Evolutionary conservation across 2,329 filamentous ascomycete species (phyloP).

Genomic region (Stachybotrys chartarum): DNA sequence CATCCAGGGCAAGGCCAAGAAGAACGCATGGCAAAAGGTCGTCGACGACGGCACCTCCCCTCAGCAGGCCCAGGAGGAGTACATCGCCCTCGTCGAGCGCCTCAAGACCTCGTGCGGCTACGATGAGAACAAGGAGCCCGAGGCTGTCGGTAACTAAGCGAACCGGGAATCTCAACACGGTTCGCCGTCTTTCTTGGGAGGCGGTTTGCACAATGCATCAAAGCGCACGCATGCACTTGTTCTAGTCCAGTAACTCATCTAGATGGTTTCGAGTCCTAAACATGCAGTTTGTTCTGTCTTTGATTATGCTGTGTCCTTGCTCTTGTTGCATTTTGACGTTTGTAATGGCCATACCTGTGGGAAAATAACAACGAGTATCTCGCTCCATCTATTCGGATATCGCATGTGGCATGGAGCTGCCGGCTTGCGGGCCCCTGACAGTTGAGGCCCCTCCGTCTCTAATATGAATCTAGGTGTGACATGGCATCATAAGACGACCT

Average conservation of each 20-base stretch:
- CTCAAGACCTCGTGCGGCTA: conserved; percentile 65
- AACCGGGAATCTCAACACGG: too few relatives aligned
- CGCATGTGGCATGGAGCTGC: too few relatives aligned
- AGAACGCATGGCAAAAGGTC: conserved; percentile 66
- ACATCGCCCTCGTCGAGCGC: conserved; percentile 64
- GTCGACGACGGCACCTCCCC: conserved; percentile 55
- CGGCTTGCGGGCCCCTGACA: too few relatives aligned
- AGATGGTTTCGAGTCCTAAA: not conserved
- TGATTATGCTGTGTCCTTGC: conserved; percentile 4
- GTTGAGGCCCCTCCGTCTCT: too few relatives aligned
- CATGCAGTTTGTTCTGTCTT: not conserved
- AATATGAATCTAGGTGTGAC: too few relatives aligned
- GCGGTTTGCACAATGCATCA: not conserved
- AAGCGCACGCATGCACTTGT: not conserved
- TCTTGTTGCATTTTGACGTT: too few relatives aligned
- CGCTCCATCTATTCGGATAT: too few relatives aligned
- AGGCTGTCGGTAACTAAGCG: conserved; percentile 37
- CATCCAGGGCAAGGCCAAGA: conserved; percentile 69
- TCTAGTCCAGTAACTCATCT: not conserved
- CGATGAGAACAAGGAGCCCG: conserved; percentile 56
- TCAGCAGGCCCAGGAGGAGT: conserved; percentile 66
- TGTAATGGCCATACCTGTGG: too few relatives aligned
- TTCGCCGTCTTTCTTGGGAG: too few relatives aligned
- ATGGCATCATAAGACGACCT: too few relatives aligned
- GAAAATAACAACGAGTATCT: too few relatives aligned